Evolutionary conservation across 1,139 yeast genomes (phyloP), one percentile per base, ranked within the genome.

Genomic region (Suhomyces bolitotheri): DNA sequence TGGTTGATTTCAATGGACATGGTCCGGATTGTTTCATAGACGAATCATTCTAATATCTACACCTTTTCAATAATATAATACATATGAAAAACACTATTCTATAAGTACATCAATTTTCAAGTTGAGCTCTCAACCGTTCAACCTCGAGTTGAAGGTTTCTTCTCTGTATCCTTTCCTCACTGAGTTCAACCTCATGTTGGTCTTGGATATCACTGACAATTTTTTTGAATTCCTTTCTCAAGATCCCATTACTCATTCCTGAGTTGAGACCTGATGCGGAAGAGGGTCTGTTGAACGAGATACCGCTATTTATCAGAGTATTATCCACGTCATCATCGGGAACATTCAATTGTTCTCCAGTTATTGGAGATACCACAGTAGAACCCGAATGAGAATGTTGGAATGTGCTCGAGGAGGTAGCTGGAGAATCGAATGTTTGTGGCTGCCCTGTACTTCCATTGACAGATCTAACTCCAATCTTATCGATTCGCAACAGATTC

Each of bases 141-240:
- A 52, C 34, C 60, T 72, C 55, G 59, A 74, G 51, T 38, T 62
- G 53, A 38, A 81, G 58, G 50, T 78, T 71, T 40, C 71, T 64
- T 44, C 80, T 65, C 44, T 72, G 79, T n/a, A 66, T 53, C 34
- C 78, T 70, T 53, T 81, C 87, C 50, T 72, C 74, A 29, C 71
- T 67, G 40, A 83, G 55, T 47, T 81, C 84, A 17, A 65, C 56
- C 44, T 77, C 82, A 49, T 82, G 82, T 42, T 74, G 78, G 29
- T 70, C 75, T 43, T 80, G 84, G 44, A 85, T 71, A 30, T 79
- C 83, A 36, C 69, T 65, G 1, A 84, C 81, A 27, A 84, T 72
- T 49, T 77, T 78, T 51, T 79, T 80, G 64, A 85, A 85, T 57
- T 85, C 90, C 47, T 80, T 75, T 39, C 89, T 69, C 47, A 85